A percentile compares a stretch with the other conserved stretches of the same genome.
Evolutionary conservation across 139 green algal species (phyloP).

Genomic region (Chlamydomonas sp.): DNA sequence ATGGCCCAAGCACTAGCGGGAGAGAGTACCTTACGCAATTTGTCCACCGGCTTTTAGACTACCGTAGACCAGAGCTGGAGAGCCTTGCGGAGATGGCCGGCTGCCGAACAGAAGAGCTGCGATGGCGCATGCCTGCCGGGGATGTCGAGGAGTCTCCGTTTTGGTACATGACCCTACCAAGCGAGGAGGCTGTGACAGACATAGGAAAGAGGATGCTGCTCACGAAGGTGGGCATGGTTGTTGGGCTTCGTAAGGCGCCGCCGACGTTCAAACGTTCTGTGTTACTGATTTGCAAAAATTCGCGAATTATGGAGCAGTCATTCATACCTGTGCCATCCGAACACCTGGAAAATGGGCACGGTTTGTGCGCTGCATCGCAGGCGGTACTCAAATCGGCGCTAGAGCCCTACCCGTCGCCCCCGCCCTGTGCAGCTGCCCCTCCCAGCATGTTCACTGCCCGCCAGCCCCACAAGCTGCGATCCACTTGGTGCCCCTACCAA

Average conservation of each 20-base stretch:
- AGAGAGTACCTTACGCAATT: conserved; percentile 65
- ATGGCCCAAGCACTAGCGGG: conserved; percentile 22
- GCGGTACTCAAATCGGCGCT: too few relatives aligned
- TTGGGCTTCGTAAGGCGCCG: background rate
- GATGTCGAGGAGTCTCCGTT: conserved; percentile 42
- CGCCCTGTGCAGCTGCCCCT: too few relatives aligned
- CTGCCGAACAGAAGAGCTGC: conserved; percentile 31
- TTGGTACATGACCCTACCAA: conserved; percentile 64
- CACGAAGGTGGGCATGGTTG: conserved; percentile 28
- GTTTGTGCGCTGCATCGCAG: too few relatives aligned
- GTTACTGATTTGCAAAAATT: too few relatives aligned
- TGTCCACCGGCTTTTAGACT: conserved; percentile 77
- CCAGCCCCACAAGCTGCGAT: too few relatives aligned
- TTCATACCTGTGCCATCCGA: too few relatives aligned
- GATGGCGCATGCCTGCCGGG: conserved; percentile 47
- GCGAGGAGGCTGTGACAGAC: conserved; percentile 46
- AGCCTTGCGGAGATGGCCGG: conserved; percentile 61
- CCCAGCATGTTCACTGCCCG: too few relatives aligned
- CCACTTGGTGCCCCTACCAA: too few relatives aligned
- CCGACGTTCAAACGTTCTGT: background rate
- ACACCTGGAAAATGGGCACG: too few relatives aligned
- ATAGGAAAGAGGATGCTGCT: conserved; percentile 62
- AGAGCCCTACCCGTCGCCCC: too few relatives aligned
- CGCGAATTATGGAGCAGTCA: too few relatives aligned
- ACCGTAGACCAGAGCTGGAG: conserved; percentile 73